Evolutionary conservation across 805 yeast species (phyloP), one percentile per base, ranked within the genome.

Genomic region (Kregervanrija pseudodelftensis): DNA sequence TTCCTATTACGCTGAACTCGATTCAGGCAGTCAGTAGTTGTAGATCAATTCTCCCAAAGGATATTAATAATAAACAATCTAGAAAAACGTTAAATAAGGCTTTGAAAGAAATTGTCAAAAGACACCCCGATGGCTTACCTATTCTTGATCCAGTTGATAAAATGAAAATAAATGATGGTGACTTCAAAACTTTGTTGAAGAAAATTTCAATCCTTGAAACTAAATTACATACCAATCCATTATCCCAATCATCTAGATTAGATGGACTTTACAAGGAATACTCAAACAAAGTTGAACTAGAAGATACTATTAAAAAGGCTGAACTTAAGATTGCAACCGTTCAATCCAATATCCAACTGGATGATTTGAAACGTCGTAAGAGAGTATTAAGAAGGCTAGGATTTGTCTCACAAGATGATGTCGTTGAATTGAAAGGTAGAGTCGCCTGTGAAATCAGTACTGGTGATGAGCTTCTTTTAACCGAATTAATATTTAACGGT

Each of bases 401-500:
- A 0, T 93, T 93, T 68, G 82, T 90, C 36, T 82, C 95, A 2
- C 81, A 80, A 43, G 75, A 78, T 50, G 99, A 93, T 64, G 82
- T 93, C 49, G 95, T 93, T 51, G 97, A 93, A 63, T 73, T 93
- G 57, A 93, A 93, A 66, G 99, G 99, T 45, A 78, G 98, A 39
- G 57, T 55, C 36, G 97, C 96, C 0, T 91, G 98, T 65, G 97
- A 91, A 58, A 91, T 91, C 55, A 81, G 91, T 55, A 84, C 95
- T 16, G 97, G 96, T 48, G 88, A 81, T 59, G 96, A 88, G 65
- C 67, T 88, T 44, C 60, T 88, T 49, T 66, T 93, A 41, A 93
- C 99, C 0, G 99, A 93, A 61, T 70, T 93, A 53, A 85, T 93
- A 31, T 93, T 93, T 73, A 90, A 90, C 61, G 98, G 98, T 76